These are phyloP conservation scores for Leptosphaerulina australis DNA, from an alignment of 2,329 filamentous ascomycete genomes.

Conservation along the genomic window DNA sequence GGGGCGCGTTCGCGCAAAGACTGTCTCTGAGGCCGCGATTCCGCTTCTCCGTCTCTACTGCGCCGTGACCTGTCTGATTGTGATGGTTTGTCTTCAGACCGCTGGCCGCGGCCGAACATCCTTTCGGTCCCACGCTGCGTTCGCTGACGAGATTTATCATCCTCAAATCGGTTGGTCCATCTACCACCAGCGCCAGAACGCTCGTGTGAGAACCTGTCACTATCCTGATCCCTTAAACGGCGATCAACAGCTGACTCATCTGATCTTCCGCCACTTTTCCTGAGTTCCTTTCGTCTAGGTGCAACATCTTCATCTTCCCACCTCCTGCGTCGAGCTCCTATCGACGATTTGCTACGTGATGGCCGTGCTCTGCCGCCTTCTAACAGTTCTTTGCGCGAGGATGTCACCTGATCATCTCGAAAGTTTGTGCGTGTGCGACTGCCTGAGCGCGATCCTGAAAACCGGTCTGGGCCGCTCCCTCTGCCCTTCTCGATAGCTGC, in stretches of 20 bases:
- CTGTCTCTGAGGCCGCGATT: neutral
- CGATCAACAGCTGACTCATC: conserved; percentile 14
- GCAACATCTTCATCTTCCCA: conserved; percentile 16
- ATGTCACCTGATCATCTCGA: conserved; percentile 1
- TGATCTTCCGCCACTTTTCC: conserved; percentile 7
- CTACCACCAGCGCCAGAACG: neutral
- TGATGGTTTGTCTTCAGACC: no score
- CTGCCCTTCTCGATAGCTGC: conserved; percentile 42
- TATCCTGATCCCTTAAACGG: conserved; percentile 8
- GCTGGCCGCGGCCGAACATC: neutral
- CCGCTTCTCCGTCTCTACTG: neutral
- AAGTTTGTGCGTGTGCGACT: conserved; percentile 14
- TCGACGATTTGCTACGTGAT: conserved; percentile 16
- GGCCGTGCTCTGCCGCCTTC: conserved; percentile 5
- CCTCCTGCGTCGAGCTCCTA: conserved; percentile 10
- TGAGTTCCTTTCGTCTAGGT: conserved; percentile 13
- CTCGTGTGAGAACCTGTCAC: neutral
- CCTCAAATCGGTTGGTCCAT: neutral
- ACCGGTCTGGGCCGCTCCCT: conserved; percentile 19
- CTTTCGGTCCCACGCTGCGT: neutral
- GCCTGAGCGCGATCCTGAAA: conserved; percentile 18
- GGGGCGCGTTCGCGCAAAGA: conserved; percentile 8
- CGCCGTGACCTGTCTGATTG: neutral
- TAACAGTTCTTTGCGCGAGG: conserved; percentile 5
- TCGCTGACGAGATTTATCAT: neutral